A percentile compares a stretch with the other conserved stretches of the same genome.
Evolutionary conservation across 331 rosid species (phyloP).

Genomic region (Stylosanthes scabra): DNA sequence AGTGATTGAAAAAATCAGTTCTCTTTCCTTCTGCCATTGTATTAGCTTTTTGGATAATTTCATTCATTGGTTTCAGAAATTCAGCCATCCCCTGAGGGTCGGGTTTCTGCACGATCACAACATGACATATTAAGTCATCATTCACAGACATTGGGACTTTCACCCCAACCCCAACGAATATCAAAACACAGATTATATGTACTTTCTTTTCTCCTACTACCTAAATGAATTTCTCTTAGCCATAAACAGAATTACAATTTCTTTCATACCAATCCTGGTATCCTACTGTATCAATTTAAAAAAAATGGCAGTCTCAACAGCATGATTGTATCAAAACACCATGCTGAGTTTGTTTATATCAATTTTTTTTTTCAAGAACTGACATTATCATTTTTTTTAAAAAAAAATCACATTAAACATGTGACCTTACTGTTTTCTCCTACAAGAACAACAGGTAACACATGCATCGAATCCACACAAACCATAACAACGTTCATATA

Average conservation of each 20-base stretch:
- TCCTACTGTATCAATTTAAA: not conserved
- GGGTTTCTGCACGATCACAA: slow-evolving; percentile 72
- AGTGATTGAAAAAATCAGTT: slow-evolving; percentile 86
- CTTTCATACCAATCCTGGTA: slow-evolving; percentile 23
- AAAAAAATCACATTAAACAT: too few relatives aligned
- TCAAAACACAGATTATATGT: not conserved
- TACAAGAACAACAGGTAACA: too few relatives aligned
- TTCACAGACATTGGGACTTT: slow-evolving; percentile 14
- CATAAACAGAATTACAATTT: slow-evolving; percentile 26
- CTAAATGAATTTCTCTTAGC: slow-evolving; percentile 15
- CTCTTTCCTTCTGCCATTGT: slow-evolving; percentile 86
- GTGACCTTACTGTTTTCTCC: too few relatives aligned
- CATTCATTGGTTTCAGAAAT: slow-evolving; percentile 88
- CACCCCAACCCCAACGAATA: slow-evolving; percentile 5
- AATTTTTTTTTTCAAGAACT: too few relatives aligned
- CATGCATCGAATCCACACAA: slow-evolving; percentile 32
- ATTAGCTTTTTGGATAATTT: slow-evolving; percentile 64
- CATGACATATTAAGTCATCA: slow-evolving; percentile 23
- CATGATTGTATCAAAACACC: not conserved
- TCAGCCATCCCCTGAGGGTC: slow-evolving; percentile 70
- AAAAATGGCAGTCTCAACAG: not conserved
- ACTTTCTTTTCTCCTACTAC: slow-evolving; percentile 18
- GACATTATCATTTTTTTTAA: not conserved
- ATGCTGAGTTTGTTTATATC: not conserved
- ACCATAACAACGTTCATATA: slow-evolving; percentile 20